Conservation (phyloP, 2,329 filamentous ascomycete species). For the Colletotrichum tofieldiae region DNA sequence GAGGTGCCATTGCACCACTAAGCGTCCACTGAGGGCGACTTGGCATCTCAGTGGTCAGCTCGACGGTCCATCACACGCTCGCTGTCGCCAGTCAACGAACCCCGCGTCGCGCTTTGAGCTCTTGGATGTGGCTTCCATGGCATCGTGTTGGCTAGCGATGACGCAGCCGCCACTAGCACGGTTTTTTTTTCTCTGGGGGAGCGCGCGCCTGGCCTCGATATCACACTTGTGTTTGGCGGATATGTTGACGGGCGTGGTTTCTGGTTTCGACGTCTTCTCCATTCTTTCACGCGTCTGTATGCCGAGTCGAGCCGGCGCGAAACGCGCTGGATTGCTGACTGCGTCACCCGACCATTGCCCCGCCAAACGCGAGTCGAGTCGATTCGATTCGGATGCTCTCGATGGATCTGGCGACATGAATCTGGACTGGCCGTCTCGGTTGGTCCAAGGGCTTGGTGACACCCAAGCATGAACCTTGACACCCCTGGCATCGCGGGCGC, state of each 20-base stretch:
- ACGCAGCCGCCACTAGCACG: slow-evolving; percentile 40
- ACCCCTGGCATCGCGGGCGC: slow-evolving; percentile 11
- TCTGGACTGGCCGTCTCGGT: slow-evolving; percentile 26
- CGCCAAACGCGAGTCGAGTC: slow-evolving; percentile 37
- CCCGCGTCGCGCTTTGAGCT: slow-evolving; percentile 40
- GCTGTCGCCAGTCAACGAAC: slow-evolving; percentile 30
- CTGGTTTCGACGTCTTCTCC: slow-evolving; percentile 13
- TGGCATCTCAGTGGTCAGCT: slow-evolving; percentile 35
- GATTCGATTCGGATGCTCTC: background rate
- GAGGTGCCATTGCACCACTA: slow-evolving; percentile 36
- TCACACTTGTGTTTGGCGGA: slow-evolving; percentile 14
- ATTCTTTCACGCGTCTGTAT: slow-evolving; percentile 24
- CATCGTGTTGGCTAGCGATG: slow-evolving; percentile 35
- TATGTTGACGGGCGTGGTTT: slow-evolving; percentile 18
- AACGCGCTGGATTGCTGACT: slow-evolving; percentile 34
- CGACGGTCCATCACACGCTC: slow-evolving; percentile 16
- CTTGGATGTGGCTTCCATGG: slow-evolving; percentile 23
- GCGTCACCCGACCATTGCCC: slow-evolving; percentile 34
- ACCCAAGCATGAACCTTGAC: slow-evolving; percentile 36
- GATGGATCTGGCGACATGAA: slow-evolving; percentile 12
- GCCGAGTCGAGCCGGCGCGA: slow-evolving; percentile 11
- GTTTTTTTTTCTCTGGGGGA: background rate
- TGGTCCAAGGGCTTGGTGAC: slow-evolving; percentile 30
- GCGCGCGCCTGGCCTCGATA: slow-evolving; percentile 30
- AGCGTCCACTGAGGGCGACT: slow-evolving; percentile 17